phyloP scores from a whole-genome alignment of 805 yeast genomes.

The Pichia nanzhaoensis region DNA sequence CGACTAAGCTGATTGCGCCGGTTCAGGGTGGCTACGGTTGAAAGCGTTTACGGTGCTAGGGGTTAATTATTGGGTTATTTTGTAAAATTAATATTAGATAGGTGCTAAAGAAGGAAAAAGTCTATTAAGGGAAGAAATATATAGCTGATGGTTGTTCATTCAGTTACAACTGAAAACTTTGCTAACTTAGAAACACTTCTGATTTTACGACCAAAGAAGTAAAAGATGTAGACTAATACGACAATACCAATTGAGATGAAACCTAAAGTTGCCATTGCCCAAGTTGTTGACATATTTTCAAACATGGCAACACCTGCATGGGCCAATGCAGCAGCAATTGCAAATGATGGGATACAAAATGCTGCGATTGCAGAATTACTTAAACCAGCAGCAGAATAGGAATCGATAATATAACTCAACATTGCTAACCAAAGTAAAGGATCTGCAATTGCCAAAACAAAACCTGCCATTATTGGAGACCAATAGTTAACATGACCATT shows the following conservation, averaged over 20 bases:
- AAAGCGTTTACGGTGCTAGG: no score
- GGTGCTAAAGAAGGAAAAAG: no score
- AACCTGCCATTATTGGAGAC: slow-evolving; percentile 32
- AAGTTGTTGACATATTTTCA: slow-evolving; percentile 30
- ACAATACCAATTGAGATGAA: slow-evolving; percentile 30
- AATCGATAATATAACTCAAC: slow-evolving; percentile 31
- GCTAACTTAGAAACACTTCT: slow-evolving; percentile 29
- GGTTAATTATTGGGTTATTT: no score
- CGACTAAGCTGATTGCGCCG: no score
- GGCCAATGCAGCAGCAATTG: slow-evolving; percentile 31
- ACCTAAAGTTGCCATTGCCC: slow-evolving; percentile 31
- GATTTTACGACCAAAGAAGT: slow-evolving; percentile 29
- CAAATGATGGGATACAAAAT: slow-evolving; percentile 32
- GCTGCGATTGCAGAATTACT: slow-evolving; percentile 33
- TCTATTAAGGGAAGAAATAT: no score
- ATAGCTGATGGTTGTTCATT: no score
- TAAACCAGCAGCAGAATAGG: slow-evolving; percentile 30
- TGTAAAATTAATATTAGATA: no score
- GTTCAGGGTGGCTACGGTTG: no score
- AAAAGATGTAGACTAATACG: slow-evolving; percentile 29
- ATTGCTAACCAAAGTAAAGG: slow-evolving; percentile 32
- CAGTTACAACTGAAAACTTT: slow-evolving; percentile 12
- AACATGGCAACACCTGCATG: slow-evolving; percentile 36
- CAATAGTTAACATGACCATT: slow-evolving; percentile 29
- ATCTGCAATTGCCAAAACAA: slow-evolving; percentile 28